Evolutionary conservation across 371 early-diverging fungal genomes (phyloP).

Genomic region (Lichtheimia corymbifera): DNA sequence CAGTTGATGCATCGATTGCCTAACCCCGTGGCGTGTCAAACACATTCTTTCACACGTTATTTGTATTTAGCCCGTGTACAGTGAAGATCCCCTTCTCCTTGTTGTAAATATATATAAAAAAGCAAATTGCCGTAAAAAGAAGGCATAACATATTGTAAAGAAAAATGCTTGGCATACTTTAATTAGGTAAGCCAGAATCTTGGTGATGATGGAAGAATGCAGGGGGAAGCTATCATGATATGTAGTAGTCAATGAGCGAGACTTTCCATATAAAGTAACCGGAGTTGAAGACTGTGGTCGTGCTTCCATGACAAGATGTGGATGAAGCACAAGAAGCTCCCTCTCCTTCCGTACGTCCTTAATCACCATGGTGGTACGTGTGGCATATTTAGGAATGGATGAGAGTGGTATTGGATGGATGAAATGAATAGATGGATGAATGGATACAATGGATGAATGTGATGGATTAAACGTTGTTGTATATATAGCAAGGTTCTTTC

Average conservation of each 20-base stretch:
- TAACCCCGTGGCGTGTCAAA: not conserved
- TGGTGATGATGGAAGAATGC: too few relatives aligned
- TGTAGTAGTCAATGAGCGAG: too few relatives aligned
- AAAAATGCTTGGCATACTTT: too few relatives aligned
- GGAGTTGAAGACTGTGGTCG: too few relatives aligned
- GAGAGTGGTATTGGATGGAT: not conserved
- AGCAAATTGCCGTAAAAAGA: too few relatives aligned
- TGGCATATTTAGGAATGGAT: not conserved
- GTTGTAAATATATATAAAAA: not conserved
- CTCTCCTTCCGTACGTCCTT: conserved; percentile 9
- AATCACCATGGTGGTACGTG: conserved; percentile 14
- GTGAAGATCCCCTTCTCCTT: not conserved
- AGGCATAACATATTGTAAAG: too few relatives aligned
- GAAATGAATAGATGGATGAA: conserved; percentile 7
- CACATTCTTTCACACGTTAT: not conserved
- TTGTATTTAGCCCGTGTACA: not conserved
- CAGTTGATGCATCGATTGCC: not conserved
- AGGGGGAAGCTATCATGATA: too few relatives aligned
- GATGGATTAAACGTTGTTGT: not conserved
- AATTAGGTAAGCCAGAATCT: too few relatives aligned
- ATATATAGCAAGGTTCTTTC: conserved; percentile 64
- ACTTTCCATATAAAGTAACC: too few relatives aligned
- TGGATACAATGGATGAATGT: conserved; percentile 12
- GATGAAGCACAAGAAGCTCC: not conserved
- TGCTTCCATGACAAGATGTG: too few relatives aligned